Percentiles rank a stretch among this genome's conserved stretches.
Evolutionary conservation across 441 rosid genomes (phyloP).

Genomic region (Pelargonium australe): DNA sequence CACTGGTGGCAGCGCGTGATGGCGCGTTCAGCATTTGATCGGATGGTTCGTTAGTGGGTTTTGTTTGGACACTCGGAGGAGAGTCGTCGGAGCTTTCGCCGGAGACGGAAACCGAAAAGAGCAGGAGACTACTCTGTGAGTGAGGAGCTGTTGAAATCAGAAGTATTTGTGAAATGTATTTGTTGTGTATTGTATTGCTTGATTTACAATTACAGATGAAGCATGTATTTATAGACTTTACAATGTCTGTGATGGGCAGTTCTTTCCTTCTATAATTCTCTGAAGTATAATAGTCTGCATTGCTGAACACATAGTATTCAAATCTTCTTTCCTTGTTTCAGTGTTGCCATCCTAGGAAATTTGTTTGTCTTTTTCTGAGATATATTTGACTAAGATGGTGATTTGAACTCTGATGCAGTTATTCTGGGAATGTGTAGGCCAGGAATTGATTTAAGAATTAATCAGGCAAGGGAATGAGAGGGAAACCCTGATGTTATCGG

Average conservation of each 20-base stretch:
- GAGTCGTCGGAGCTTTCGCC: no score
- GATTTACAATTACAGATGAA: no score
- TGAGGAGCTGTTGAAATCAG: no score
- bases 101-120: no score
- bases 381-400: neutral
- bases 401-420: neutral
- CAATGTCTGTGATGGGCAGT: neutral
- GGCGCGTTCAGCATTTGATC: no score
- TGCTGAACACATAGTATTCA: neutral
- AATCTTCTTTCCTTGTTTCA: neutral
- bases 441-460: neutral
- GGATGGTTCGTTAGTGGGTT: no score
- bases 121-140: no score
- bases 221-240: no score
- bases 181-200: no score
- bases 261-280: neutral
- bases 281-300: neutral
- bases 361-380: neutral
- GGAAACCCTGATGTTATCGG: constrained; percentile 28
- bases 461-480: constrained; percentile 17
- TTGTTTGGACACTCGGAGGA: no score
- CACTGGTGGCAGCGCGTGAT: no score
- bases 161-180: no score
- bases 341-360: neutral
- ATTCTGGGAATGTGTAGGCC: constrained; percentile 9